A percentile compares a stretch with the other conserved stretches of the same genome.
phyloP scores from a whole-genome alignment of 208 protist genomes.

The Acanthamoeba polyphaga region DNA sequence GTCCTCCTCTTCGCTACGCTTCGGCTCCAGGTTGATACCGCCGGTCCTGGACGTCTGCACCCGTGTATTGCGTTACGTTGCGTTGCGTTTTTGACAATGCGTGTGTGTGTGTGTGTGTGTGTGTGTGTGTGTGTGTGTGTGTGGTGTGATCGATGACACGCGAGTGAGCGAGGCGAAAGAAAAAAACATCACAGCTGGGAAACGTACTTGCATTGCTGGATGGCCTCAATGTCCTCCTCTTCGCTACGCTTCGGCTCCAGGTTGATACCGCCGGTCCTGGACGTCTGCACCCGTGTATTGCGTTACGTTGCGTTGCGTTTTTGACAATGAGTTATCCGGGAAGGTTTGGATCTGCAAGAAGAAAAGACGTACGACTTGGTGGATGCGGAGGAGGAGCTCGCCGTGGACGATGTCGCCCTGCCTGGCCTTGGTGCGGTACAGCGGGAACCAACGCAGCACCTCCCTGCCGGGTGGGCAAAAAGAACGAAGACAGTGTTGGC shows the following conservation, averaged over 20 bases:
- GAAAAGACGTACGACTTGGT: neutral
- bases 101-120: too few relatives aligned
- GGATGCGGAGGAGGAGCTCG: constrained; percentile 25
- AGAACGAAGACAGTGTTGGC: neutral
- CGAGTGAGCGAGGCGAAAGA: too few relatives aligned
- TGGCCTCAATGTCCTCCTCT: neutral
- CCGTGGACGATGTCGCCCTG: constrained; percentile 11
- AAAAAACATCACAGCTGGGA: too few relatives aligned
- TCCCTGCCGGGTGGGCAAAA: neutral
- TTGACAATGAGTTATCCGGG: too few relatives aligned
- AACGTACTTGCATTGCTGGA: neutral
- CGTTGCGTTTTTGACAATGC: too few relatives aligned
- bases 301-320: too few relatives aligned
- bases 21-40: constrained; percentile 8
- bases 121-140: too few relatives aligned
- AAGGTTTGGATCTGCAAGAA: too few relatives aligned
- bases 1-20: neutral
- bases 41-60: neutral
- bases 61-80: too few relatives aligned
- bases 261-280: neutral
- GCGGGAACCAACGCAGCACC: constrained; percentile 59
- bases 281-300: neutral
- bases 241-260: neutral
- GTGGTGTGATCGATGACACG: too few relatives aligned
- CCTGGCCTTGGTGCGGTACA: constrained; percentile 34